Evolutionary conservation across 2,329 filamentous ascomycete genomes (phyloP).

Genomic region (Alternaria arbusti): DNA sequence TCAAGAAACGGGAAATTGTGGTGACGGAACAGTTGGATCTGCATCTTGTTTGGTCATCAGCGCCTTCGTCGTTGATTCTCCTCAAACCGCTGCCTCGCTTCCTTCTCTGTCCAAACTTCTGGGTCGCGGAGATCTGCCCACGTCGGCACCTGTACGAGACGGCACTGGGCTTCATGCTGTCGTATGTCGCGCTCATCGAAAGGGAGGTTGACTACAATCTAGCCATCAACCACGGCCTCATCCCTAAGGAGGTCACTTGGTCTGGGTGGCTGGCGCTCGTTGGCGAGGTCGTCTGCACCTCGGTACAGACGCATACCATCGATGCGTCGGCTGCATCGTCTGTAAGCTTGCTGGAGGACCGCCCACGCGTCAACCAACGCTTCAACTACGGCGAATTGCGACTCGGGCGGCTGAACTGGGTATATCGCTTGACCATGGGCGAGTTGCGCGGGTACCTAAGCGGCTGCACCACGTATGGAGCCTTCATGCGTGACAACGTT

Average conservation of each 20-base stretch:
- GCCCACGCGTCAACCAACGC: conserved; percentile 26
- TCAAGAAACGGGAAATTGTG: conserved; percentile 29
- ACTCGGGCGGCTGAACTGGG: conserved; percentile 34
- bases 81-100: conserved; percentile 31
- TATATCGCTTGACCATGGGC: conserved; percentile 23
- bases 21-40: conserved; percentile 29
- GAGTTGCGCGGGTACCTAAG: conserved; percentile 26
- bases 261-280: conserved; percentile 19
- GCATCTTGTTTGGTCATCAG: conserved; percentile 28
- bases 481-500: conserved; percentile 30
- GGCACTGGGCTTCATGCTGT: conserved; percentile 28
- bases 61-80: conserved; percentile 15
- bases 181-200: conserved; percentile 29
- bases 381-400: conserved; percentile 35
- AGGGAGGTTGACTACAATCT: conserved; percentile 27
- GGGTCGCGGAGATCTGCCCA: conserved; percentile 23
- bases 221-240: conserved; percentile 18
- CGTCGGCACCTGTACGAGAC: conserved; percentile 18
- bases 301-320: conserved; percentile 1
- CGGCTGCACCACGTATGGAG: conserved; percentile 31
- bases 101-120: conserved; percentile 25
- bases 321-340: conserved; percentile 4
- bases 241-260: conserved; percentile 32
- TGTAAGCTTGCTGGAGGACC: background rate
- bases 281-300: conserved; percentile 13